Conservation (phyloP, 2,329 filamentous ascomycete species). For the Exserohilum rostratum region DNA sequence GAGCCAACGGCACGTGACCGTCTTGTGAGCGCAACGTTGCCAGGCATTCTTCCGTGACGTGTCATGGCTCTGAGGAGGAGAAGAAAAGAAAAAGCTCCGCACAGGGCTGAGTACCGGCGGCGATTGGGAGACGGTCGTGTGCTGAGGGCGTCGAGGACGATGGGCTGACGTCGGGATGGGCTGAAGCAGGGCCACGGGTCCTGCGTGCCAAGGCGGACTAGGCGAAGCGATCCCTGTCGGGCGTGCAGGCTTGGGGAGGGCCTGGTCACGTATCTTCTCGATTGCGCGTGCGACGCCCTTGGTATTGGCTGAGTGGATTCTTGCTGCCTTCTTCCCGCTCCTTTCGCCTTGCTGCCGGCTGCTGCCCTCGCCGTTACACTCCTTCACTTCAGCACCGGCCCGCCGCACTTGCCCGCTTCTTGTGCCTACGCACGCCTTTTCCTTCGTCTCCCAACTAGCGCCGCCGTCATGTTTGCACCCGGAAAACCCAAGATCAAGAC, state of each 20-base stretch:
- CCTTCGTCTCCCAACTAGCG: constrained; percentile 7
- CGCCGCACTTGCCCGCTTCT: constrained; percentile 5
- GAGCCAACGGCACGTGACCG: too few species aligned
- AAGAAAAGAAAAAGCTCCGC: too few species aligned
- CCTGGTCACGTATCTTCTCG: constrained; percentile 20
- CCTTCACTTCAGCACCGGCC: constrained; percentile 16
- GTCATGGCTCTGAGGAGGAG: too few species aligned
- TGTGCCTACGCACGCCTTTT: constrained; percentile 9
- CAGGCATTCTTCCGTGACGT: too few species aligned
- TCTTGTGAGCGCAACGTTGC: too few species aligned
- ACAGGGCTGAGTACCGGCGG: too few species aligned
- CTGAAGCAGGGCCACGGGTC: constrained; percentile 1
- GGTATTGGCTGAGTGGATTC: constrained; percentile 21
- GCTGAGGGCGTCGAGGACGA: too few species aligned
- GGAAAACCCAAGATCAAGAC: constrained; percentile 44
- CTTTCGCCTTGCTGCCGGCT: constrained; percentile 11
- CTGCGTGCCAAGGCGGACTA: constrained; percentile 12
- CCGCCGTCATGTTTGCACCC: constrained; percentile 35
- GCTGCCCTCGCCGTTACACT: constrained; percentile 19
- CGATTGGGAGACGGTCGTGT: too few species aligned
- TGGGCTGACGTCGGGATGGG: background rate
- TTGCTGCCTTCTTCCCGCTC: constrained; percentile 20
- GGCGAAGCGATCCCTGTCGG: constrained; percentile 21
- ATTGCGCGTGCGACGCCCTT: constrained; percentile 18
- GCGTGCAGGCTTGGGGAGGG: constrained; percentile 25